phyloP scores from a whole-genome alignment of 768 basidiomycete genomes.

The Candolleomyces efflorescens region DNA sequence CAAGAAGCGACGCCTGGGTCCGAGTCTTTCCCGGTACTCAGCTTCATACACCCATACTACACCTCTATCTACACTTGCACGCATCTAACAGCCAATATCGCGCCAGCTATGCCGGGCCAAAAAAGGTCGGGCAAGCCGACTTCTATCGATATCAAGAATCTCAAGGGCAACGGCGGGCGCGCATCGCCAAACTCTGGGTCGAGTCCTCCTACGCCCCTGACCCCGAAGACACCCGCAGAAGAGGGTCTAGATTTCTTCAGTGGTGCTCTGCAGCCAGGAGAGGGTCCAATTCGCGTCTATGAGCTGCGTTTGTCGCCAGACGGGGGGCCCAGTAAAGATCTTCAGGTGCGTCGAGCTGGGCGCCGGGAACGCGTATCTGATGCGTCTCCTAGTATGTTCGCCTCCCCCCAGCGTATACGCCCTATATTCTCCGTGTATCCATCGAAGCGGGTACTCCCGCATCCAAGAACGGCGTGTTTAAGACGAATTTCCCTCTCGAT shows the following conservation, averaged over 20 bases:
- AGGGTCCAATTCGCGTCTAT: conserved; percentile 74
- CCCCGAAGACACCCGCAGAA: conserved; percentile 89
- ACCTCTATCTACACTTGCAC: neutral
- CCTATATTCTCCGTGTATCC: conserved; percentile 89
- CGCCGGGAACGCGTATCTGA: conserved; percentile 8
- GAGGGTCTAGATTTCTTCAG: conserved; percentile 90
- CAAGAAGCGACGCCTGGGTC: neutral
- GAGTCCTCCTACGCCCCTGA: conserved; percentile 33
- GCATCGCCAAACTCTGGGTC: conserved; percentile 19
- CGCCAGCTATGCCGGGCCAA: conserved; percentile 17
- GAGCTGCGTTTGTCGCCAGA: conserved; percentile 84
- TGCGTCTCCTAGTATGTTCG: conserved; percentile 74
- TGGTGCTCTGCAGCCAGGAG: conserved; percentile 44
- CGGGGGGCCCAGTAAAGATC: conserved; percentile 84
- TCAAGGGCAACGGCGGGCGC: conserved; percentile 7
- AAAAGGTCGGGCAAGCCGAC: conserved; percentile 16
- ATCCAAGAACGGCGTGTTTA: conserved; percentile 85
- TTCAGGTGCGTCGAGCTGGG: conserved; percentile 54
- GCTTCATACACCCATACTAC: neutral
- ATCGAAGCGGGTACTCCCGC: conserved; percentile 92
- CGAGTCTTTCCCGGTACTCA: neutral
- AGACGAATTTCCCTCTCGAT: conserved; percentile 95
- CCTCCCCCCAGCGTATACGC: conserved; percentile 83
- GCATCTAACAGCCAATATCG: conserved; percentile 3
- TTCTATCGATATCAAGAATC: conserved; percentile 3